Evolutionary conservation across 208 protist species (phyloP).

Genomic region (Naegleria gruberi): DNA sequence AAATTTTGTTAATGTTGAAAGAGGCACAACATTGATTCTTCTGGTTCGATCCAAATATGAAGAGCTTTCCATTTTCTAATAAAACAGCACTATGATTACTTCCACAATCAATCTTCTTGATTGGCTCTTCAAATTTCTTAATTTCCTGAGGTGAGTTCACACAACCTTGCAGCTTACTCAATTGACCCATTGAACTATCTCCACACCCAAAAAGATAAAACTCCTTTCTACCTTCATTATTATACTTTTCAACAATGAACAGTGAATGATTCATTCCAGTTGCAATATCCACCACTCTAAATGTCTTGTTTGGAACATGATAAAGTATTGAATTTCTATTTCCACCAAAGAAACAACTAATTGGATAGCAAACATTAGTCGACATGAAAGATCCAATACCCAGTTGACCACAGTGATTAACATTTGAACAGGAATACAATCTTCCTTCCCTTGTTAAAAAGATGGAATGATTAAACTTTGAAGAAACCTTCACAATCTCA

Average conservation of each 20-base stretch:
- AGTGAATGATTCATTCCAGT: neutral
- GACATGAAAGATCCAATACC: neutral
- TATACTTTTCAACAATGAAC: neutral
- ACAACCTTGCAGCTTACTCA: no score
- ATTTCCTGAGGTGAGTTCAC: no score
- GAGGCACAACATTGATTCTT: neutral
- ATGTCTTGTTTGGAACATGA: no score
- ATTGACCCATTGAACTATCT: neutral
- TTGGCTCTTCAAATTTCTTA: no score
- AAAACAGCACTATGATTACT: neutral
- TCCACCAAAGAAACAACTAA: neutral
- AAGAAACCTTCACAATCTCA: neutral
- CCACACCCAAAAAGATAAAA: neutral
- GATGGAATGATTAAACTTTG: neutral
- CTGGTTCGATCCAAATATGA: neutral
- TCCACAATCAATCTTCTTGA: neutral
- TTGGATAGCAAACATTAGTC: neutral
- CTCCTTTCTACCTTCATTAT: neutral
- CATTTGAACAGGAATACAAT: neutral
- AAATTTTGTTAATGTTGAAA: no score
- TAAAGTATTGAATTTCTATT: no score
- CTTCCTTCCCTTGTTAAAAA: neutral
- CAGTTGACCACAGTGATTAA: neutral
- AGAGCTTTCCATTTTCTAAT: neutral
- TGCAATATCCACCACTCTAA: neutral